Base-by-base conservation (phyloP, 2,329 filamentous ascomycete genomes). In the Pseudogymnoascus sp. region DNA sequence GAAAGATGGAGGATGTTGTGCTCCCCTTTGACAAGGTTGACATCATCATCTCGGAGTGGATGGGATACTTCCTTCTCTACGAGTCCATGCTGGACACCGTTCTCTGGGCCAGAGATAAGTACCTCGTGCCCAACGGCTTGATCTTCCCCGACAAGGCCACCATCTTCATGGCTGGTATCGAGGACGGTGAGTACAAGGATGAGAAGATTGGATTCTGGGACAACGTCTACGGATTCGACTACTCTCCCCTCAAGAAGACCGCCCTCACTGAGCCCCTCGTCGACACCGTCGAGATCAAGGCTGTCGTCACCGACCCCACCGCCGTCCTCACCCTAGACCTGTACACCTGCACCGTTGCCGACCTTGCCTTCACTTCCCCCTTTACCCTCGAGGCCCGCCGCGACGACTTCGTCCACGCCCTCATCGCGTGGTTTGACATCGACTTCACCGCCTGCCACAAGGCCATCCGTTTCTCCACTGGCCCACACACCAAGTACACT, bases 201-300 rank as follows among this genome's bases (percentile, higher is more conserved):
- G 94, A 99, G 81, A 99, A 99, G 84, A 99, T 99, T 73, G 93
- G 92, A 77, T 99, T 97, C 83, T 99, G 94, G 94, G 92, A 97
- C 74, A 97, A 96, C 72, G 94, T 99, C 67, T 99, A 96, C 78
- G 94, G 94, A 67, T 99, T 99, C 78, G 86, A 99, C 79, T 99
- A 96, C 79, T 87, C 87, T 23, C 93, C 94, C 1, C 87, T 99
- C 73, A 97, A 97, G 81, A 83, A 88, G 69, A 96, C 91, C 55
- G 94, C 94, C 63, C 86, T 99, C 66, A 92, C 91, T 31, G 94
- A 99, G 78, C 94, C 94, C 61, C 87, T 99, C 43, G 94, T 99
- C 71, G 94, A 99, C 75, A 97, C 92, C 8, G 94, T 99, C 71
- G 94, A 99, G 77, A 83, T 97, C 74, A 97, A 97, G 81, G 92